These are phyloP conservation scores for Dactylellina leptospora DNA, from an alignment of 2,329 filamentous ascomycete genomes.

Conservation along the genomic window DNA sequence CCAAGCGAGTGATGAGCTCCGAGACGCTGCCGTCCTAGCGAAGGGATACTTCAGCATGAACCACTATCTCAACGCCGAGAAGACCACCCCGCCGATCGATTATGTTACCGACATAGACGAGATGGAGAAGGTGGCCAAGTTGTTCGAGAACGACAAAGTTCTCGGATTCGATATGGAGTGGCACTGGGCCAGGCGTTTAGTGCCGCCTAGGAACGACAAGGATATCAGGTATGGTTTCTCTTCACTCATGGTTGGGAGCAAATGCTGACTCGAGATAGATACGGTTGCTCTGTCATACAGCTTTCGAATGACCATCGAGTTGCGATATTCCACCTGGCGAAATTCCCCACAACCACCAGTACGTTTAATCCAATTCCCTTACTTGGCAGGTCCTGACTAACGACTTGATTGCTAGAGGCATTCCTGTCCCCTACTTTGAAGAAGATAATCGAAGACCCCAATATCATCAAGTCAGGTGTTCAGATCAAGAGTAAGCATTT, in stretches of 20 bases:
- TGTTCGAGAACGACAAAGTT: slow-evolving; percentile 74
- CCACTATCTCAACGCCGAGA: slow-evolving; percentile 27
- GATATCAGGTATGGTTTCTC: slow-evolving; percentile 24
- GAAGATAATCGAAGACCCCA: slow-evolving; percentile 74
- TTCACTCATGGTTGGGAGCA: slow-evolving; percentile 61
- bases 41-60: slow-evolving; percentile 19
- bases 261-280: slow-evolving; percentile 63
- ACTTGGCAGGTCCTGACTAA: too few relatives aligned
- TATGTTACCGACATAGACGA: slow-evolving; percentile 76
- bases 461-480: slow-evolving; percentile 79
- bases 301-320: slow-evolving; percentile 79
- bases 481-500: slow-evolving; percentile 73
- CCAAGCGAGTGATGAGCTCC: slow-evolving; percentile 10
- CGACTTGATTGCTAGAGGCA: slow-evolving; percentile 61
- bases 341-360: slow-evolving; percentile 47
- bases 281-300: slow-evolving; percentile 83
- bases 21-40: slow-evolving; percentile 11
- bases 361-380: too few relatives aligned
- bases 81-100: slow-evolving; percentile 71
- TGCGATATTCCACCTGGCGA: slow-evolving; percentile 80
- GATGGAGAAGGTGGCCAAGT: slow-evolving; percentile 72
- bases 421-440: slow-evolving; percentile 76
- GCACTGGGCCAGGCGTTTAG: slow-evolving; percentile 62
- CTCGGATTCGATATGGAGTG: slow-evolving; percentile 94
- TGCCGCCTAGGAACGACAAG: slow-evolving; percentile 50